Conservation (phyloP, 257 asterid species). For the Solanum chmielewskii region DNA sequence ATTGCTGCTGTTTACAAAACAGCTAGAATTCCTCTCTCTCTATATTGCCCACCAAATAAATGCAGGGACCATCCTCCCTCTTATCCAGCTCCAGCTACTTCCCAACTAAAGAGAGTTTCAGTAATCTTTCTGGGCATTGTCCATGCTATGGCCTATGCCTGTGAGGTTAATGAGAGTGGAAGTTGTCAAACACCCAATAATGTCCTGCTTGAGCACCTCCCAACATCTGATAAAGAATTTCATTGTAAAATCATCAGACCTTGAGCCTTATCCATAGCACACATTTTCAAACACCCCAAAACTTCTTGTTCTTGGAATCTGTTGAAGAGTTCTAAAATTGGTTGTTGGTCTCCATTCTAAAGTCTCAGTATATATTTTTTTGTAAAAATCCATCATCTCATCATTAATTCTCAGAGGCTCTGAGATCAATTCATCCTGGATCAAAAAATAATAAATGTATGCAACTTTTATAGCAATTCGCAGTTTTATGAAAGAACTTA, state of each 20-base stretch:
- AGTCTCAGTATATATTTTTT: neutral
- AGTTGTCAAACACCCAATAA: neutral
- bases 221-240: neutral
- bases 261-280: neutral
- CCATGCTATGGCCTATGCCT: neutral
- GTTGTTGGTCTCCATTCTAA: neutral
- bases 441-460: neutral
- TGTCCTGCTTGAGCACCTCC: neutral
- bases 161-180: neutral
- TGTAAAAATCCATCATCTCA: neutral
- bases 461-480: neutral
- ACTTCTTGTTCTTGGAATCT: neutral
- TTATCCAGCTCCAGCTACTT: neutral
- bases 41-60: neutral
- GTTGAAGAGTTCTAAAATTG: neutral
- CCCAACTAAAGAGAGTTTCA: neutral
- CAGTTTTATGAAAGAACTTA: neutral
- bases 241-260: neutral
- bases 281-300: neutral
- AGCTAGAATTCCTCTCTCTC: neutral
- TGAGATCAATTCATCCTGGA: neutral
- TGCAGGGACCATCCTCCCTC: neutral
- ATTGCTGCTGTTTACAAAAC: neutral
- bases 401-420: neutral
- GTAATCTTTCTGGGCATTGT: neutral